Evolutionary conservation across 352 stramenopile species (phyloP), one percentile per base, ranked within the genome.

Genomic region (Phytopythium boreale): DNA sequence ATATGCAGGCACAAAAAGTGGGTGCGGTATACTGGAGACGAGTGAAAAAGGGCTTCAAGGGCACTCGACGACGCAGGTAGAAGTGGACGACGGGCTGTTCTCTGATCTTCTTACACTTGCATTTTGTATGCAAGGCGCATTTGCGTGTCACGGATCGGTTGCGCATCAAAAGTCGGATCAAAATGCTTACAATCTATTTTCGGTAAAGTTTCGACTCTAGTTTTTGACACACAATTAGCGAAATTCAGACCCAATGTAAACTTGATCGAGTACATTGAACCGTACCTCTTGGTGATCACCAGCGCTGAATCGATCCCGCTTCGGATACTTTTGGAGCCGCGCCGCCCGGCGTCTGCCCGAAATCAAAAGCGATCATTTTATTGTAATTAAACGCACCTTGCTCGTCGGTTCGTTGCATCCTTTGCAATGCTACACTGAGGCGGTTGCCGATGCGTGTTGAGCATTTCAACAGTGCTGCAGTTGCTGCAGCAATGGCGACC

Each of bases 151-250:
- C n/a, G 15, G 50, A 57, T 57, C 29, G 50, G 29, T 10, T n/a
- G 34, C 26, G 26, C 50, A 57, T 39, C 34, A 11, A 57, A 37
- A 56, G 49, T 56, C 49, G 24, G 49, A 22, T 19, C 49, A 56
- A 55, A n/a, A 36, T 11, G 17, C 5, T 22, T n/a, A 56, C 49
- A 12, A 20, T 55, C 0, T 0, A 0, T 20, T 14, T 11, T 36
- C 26, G 26, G 10, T 56, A 24, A 56, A 36, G 50, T 56, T 56
- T n/a, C 15, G 4, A 41, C 24, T 24, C 9, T 12, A 1, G 2
- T 39, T 29, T 11, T 4, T 22, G 26, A 56, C 50, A 39, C 14
- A n/a, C 9, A 37, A n/a, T 12, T n/a, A 1, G 4, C 2, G 4
- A 24, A n/a, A 41, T 24, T 39, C 10, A 2, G 11, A 2, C 34